A percentile compares a stretch with the other conserved stretches of the same genome.
Conservation (phyloP, 768 basidiomycete genomes). For the Suillus weaverae region DNA sequence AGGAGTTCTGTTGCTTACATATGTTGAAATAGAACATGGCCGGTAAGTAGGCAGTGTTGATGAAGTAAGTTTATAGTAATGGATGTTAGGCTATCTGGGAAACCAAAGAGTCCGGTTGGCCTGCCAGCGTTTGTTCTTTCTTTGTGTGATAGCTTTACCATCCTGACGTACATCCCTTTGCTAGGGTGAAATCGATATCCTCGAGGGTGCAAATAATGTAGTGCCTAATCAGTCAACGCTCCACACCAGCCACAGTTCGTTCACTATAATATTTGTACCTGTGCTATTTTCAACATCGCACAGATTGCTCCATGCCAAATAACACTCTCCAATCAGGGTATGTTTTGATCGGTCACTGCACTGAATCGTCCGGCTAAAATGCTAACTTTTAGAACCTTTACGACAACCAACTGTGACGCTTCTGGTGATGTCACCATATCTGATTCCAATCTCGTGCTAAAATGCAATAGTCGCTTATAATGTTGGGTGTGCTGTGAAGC, state of each 20-base stretch:
- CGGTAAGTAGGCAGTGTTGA: constrained; percentile 11
- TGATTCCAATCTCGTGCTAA: neutral
- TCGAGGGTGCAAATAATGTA: constrained; percentile 47
- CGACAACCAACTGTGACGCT: constrained; percentile 14
- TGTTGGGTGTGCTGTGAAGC: constrained; percentile 22
- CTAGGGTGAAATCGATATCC: constrained; percentile 46
- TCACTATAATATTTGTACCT: neutral
- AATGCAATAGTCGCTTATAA: constrained; percentile 12
- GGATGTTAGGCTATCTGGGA: constrained; percentile 10
- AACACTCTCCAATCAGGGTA: neutral
- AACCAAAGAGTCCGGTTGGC: constrained; percentile 16
- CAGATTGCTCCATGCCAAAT: constrained; percentile 24
- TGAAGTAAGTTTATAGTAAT: neutral
- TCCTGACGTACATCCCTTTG: neutral
- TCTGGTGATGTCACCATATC: neutral
- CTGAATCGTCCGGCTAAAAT: neutral
- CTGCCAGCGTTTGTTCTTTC: constrained; percentile 10
- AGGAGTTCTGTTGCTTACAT: neutral
- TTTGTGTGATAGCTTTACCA: neutral
- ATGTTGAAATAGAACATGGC: constrained; percentile 24
- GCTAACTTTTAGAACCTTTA: neutral
- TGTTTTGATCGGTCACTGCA: neutral
- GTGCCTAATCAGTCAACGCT: constrained; percentile 34
- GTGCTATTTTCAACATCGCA: neutral
- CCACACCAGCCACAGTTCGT: constrained; percentile 29